Percentiles rank a stretch among this genome's conserved stretches.
These are phyloP conservation scores for Pestalotiopsis sp. DNA, from an alignment of 2,329 filamentous ascomycete species.

Conservation along the genomic window DNA sequence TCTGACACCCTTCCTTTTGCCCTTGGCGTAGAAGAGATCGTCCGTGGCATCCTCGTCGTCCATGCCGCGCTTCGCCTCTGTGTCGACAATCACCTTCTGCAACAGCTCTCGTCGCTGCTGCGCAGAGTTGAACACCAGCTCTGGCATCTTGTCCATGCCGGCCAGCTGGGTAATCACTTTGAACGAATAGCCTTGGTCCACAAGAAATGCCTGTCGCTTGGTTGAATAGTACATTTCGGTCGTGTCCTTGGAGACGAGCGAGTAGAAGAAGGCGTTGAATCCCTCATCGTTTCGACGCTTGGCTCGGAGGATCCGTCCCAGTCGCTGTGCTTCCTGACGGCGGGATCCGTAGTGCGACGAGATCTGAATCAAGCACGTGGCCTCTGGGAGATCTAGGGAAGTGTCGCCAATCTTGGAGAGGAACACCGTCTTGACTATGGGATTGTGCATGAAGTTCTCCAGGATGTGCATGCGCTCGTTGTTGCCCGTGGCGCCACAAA, in stretches of 20 bases:
- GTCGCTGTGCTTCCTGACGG: slow-evolving; percentile 90
- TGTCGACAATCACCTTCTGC: slow-evolving; percentile 86
- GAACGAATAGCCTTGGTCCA: slow-evolving; percentile 98
- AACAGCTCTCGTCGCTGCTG: slow-evolving; percentile 83
- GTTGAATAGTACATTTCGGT: slow-evolving; percentile 98
- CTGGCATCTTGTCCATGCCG: slow-evolving; percentile 83
- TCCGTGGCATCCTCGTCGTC: slow-evolving; percentile 68
- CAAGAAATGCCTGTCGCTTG: slow-evolving; percentile 93
- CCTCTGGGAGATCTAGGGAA: slow-evolving; percentile 94
- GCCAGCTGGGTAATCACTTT: slow-evolving; percentile 97
- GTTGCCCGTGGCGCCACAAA: slow-evolving; percentile 87
- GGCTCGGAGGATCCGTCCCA: slow-evolving; percentile 90
- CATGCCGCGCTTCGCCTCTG: slow-evolving; percentile 64
- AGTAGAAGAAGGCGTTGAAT: slow-evolving; percentile 99
- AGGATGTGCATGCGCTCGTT: slow-evolving; percentile 84
- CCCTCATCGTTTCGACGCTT: slow-evolving; percentile 97
- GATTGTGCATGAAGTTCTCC: slow-evolving; percentile 94
- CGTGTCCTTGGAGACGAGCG: slow-evolving; percentile 94
- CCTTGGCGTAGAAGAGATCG: slow-evolving; percentile 38
- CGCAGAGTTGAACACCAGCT: slow-evolving; percentile 78
- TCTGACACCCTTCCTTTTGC: slow-evolving; percentile 62
- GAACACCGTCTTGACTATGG: slow-evolving; percentile 88
- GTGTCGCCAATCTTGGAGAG: slow-evolving; percentile 98
- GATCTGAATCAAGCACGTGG: slow-evolving; percentile 95
- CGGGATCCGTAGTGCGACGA: slow-evolving; percentile 97